Percentiles rank a stretch among this genome's conserved stretches.
Conservation (phyloP, 257 asterid genomes). For the Voacanga thouarsii region DNA sequence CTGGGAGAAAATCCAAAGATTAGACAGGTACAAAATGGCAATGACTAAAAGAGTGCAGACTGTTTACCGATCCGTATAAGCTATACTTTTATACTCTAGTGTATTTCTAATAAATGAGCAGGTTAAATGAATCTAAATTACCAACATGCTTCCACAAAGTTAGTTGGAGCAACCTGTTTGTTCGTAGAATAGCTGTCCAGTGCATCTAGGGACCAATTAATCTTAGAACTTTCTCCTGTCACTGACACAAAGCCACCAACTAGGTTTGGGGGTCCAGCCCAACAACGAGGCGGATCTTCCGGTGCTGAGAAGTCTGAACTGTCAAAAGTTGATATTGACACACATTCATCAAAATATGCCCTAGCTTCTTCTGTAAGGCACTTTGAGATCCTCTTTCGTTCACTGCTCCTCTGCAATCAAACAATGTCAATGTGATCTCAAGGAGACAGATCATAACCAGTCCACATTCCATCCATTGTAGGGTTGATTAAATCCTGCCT, state of each 20-base stretch:
- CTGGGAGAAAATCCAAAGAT: background rate
- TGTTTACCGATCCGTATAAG: background rate
- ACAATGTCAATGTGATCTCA: conserved; percentile 18
- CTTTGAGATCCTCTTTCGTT: conserved; percentile 68
- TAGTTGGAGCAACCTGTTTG: conserved; percentile 42
- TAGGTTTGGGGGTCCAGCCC: conserved; percentile 32
- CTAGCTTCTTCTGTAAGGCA: conserved; percentile 89
- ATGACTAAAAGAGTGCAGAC: background rate
- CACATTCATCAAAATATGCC: conserved; percentile 91
- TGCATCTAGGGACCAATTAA: conserved; percentile 22
- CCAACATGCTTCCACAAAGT: too few relatives aligned
- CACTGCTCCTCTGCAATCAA: conserved; percentile 67
- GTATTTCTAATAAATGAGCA: background rate
- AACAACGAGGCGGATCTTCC: conserved; percentile 55
- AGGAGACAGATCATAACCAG: background rate
- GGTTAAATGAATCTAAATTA: background rate
- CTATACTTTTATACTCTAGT: background rate
- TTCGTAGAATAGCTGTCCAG: conserved; percentile 30
- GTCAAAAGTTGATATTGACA: conserved; percentile 88
- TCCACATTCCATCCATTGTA: background rate
- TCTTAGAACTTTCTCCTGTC: conserved; percentile 35
- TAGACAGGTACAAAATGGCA: background rate
- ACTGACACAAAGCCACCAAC: conserved; percentile 24
- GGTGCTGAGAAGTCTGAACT: conserved; percentile 96
- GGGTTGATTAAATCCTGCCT: background rate